A percentile compares a stretch with the other conserved stretches of the same genome.
Evolutionary conservation across 441 rosid species (phyloP).

Genomic region (Biscutella laevigata): DNA sequence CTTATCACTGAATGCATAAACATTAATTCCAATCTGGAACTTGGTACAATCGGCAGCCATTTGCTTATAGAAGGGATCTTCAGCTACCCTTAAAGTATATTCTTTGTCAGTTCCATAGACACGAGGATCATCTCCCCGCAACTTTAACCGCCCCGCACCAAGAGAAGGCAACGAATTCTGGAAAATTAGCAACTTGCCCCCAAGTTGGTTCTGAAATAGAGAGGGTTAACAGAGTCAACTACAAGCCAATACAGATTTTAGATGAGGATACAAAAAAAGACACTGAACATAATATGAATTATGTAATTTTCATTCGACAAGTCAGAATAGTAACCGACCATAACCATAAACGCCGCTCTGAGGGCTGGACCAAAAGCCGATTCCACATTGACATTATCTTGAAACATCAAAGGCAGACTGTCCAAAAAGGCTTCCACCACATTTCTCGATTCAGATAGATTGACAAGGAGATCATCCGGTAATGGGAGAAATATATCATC

Average conservation of each 20-base stretch:
- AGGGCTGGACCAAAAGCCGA: conserved; percentile 99
- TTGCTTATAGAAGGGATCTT: conserved; percentile 91
- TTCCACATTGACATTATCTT: conserved; percentile 78
- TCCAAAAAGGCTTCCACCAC: conserved; percentile 90
- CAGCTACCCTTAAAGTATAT: conserved; percentile 69
- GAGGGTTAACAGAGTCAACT: conserved; percentile 11
- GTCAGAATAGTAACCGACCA: conserved; percentile 50
- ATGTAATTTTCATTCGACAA: conserved; percentile 3
- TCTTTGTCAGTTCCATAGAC: conserved; percentile 97
- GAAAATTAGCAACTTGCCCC: conserved; percentile 86
- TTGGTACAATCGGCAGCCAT: conserved; percentile 99
- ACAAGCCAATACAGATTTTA: conserved; percentile 10
- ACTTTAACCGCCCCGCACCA: conserved; percentile 88
- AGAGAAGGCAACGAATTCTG: conserved; percentile 92
- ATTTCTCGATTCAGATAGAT: conserved; percentile 89
- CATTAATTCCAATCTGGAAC: conserved; percentile 83
- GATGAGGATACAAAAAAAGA: conserved; percentile 10
- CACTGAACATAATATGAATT: neutral
- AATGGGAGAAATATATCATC: conserved; percentile 91
- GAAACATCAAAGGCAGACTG: conserved; percentile 91
- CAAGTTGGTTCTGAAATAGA: conserved; percentile 69
- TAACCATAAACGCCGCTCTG: conserved; percentile 88
- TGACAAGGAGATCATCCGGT: conserved; percentile 98
- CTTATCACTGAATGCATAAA: conserved; percentile 87
- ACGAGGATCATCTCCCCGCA: conserved; percentile 96